Conservation (phyloP, 805 yeast species). For the Saturnispora hagleri region DNA sequence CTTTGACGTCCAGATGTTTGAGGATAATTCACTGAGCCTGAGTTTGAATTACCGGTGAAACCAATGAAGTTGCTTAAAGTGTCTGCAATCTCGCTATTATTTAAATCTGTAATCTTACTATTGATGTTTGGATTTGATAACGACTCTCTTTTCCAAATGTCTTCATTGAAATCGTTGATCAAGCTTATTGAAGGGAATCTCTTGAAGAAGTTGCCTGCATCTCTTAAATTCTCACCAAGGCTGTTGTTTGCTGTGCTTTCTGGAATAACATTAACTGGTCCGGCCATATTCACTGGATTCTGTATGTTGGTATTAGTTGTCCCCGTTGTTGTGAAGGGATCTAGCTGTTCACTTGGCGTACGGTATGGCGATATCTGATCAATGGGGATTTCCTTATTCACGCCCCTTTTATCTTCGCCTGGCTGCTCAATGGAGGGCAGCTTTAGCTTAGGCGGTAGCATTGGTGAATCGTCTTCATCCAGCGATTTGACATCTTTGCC, state of each 20-base stretch:
- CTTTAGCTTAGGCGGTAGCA: slow-evolving; percentile 4
- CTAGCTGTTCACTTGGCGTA: slow-evolving; percentile 43
- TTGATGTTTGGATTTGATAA: background rate
- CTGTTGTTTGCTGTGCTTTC: slow-evolving; percentile 12
- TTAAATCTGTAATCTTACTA: background rate
- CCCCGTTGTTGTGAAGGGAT: slow-evolving; percentile 31
- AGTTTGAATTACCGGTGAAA: background rate
- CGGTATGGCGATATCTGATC: slow-evolving; percentile 26
- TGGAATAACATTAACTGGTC: slow-evolving; percentile 10
- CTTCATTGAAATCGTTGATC: slow-evolving; percentile 17
- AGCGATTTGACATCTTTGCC: background rate
- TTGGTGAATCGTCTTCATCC: background rate
- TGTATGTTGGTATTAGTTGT: slow-evolving; percentile 12
- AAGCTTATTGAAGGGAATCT: slow-evolving; percentile 27
- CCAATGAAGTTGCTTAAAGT: background rate
- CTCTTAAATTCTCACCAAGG: slow-evolving; percentile 18
- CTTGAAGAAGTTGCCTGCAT: slow-evolving; percentile 21
- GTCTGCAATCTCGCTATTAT: background rate
- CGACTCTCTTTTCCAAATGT: slow-evolving; percentile 5
- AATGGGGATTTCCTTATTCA: background rate
- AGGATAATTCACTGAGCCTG: background rate
- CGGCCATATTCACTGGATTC: slow-evolving; percentile 8
- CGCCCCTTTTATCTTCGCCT: background rate
- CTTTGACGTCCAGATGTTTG: slow-evolving; percentile 1
- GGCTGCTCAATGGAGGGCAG: background rate